These are phyloP conservation scores for Globisporangium orthogonon DNA, from an alignment of 352 stramenopile species.

Conservation along the genomic window DNA sequence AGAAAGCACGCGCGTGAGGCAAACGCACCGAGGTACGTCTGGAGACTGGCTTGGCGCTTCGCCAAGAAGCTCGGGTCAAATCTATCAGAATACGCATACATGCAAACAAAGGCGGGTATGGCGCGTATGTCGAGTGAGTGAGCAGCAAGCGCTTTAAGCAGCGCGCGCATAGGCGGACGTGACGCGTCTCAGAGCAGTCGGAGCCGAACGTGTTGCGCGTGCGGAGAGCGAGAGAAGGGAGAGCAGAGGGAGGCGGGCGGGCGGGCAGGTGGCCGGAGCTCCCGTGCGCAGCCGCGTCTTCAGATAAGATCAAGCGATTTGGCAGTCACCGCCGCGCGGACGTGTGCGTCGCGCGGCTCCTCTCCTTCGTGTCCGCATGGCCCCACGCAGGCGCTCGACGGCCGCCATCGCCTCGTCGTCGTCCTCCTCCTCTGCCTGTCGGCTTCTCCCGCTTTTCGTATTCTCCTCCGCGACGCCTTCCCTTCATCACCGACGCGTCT, in stretches of 20 bases:
- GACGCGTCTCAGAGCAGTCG: not conserved
- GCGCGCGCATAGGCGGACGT: no score
- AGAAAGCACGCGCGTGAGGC: not conserved
- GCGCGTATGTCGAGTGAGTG: not conserved
- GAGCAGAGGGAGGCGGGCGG: not conserved
- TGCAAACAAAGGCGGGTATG: no score
- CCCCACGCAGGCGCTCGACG: constrained; percentile 21
- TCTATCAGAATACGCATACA: constrained; percentile 19
- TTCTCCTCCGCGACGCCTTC: constrained; percentile 3
- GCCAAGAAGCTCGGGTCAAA: constrained; percentile 81
- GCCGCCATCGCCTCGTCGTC: not conserved
- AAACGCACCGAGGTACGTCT: constrained; percentile 62
- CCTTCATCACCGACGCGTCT: constrained; percentile 38
- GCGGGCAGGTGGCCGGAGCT: not conserved
- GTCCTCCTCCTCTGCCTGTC: not conserved
- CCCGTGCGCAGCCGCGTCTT: constrained; percentile 12
- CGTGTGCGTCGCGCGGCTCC: constrained; percentile 19
- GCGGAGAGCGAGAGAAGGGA: constrained; percentile 1
- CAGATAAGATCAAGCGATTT: constrained; percentile 90
- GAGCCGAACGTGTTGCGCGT: constrained; percentile 3
- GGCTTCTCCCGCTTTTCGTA: no score
- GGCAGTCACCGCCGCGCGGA: constrained; percentile 47
- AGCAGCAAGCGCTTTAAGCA: not conserved
- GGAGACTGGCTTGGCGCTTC: constrained; percentile 67
- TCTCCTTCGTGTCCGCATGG: constrained; percentile 26